Base-by-base conservation (phyloP, 1,284 basidiomycete genomes). In the Somion occarium region DNA sequence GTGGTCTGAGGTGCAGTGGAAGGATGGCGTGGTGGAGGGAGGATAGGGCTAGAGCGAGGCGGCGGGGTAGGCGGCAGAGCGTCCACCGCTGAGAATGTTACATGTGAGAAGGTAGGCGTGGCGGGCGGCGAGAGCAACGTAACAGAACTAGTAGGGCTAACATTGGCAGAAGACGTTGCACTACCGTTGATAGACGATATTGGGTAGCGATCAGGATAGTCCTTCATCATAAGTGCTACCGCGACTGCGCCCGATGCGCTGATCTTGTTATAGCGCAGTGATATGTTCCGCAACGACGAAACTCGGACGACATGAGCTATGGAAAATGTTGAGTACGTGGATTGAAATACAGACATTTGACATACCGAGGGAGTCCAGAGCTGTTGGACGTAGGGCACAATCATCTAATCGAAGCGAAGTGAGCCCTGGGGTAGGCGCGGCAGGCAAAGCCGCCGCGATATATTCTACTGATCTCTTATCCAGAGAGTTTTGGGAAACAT, bases 141-240 rank as follows among this genome's bases (percentile, higher is more conserved):
- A 22, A 53, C 45, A n/a, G 58, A 58, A 5, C 58, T 51, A 3
- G 57, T 54, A 25, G 63, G 53, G 7, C 56, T 58, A 20, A 56
- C 50, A 2, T 52, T 55, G 3, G 53, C 55, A 2, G 67, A 59
- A 0, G 69, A 64, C 15, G 60, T 54, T 2, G 66, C 60, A 19
- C 50, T 49, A 27, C 57, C 62, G n/a, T 59, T 58, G 19, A 22
- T 13, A 22, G 42, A 22, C 2, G 49, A 56, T 27, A 49, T 60
- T n/a, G 81, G 75, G 44, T 83, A 74, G 44, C 83, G 75, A 60
- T 94, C 91, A 2, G 91, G 91, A 63, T 96, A 97, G 67, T 98
- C 94, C 51, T 90, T 83, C 56, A 97, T 93, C 91, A 97, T 95
- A 47, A 96, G 77, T 0, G 93, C 93, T n/a, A 98, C 75, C 0